Base-by-base conservation (phyloP, 495 filamentous ascomycete species). In the Aspergillus biplanus region DNA sequence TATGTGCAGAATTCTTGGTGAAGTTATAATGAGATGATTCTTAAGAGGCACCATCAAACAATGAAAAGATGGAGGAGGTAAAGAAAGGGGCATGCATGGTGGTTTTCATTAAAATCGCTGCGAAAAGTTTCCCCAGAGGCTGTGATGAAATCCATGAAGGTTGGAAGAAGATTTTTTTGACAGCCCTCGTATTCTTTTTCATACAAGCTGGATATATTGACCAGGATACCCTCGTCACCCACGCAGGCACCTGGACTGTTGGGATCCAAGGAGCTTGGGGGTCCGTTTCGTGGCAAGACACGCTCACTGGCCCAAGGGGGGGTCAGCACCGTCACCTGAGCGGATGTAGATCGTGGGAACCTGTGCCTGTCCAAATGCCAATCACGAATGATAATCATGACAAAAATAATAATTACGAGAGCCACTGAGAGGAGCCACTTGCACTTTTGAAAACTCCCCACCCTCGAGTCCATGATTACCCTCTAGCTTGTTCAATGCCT, bases 181-280 rank as follows among this genome's bases (percentile, higher is more conserved):
- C 48, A 18, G 16, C 6, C 46, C 52, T 34, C 52, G 59, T 52
- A 59, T 58, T 47, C 33, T 50, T 56, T 7, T 34, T 34, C 32
- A 37, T 61, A 42, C 35, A 27, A 61, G 15, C 34, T 3, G 31
- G 32, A 37, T 15, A 60, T 7, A 34, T 39, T 56, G 54, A 62
- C 65, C 35, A 59, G 65, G 63, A 66, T 68, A 63, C 66, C 69
- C 69, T 60, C 61, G 69, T 66, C 61, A 61, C 53, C 59, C 35
- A 67, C 66, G 65, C 69, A 71, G 66, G 66, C 69, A 71, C 65
- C 62, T 62, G 42, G 50, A 56, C 52, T 65, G 49, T 52, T 57
- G 62, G 52, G 47, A 59, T 52, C 58, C 37, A 39, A 37, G 21
- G 1, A 27, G 9, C 15, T 53, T 56, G 31, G 55, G 65, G 52